These are phyloP conservation scores for Clarireedia monteithiana DNA, from an alignment of 2,329 filamentous ascomycete genomes.

Conservation along the genomic window DNA sequence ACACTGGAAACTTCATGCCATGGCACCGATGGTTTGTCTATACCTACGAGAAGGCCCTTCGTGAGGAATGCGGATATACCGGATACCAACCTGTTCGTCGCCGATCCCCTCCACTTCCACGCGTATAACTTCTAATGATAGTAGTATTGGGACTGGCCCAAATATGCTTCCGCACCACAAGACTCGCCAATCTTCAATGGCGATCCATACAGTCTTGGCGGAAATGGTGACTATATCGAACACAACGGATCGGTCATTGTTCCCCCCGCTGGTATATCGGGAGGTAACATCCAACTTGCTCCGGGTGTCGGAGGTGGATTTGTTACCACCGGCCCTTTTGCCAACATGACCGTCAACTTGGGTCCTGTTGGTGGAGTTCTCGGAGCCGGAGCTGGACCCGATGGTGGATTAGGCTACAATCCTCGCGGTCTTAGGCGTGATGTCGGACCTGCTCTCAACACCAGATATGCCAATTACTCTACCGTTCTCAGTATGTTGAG, in stretches of 20 bases:
- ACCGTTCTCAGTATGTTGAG: neutral
- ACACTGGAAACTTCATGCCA: conserved; percentile 23
- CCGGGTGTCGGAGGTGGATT: conserved; percentile 47
- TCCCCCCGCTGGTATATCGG: neutral
- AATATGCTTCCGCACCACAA: conserved; percentile 35
- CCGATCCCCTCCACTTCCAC: neutral
- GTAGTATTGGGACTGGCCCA: conserved; percentile 37
- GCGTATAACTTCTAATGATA: conserved; percentile 26
- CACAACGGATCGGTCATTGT: conserved; percentile 15
- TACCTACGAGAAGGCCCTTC: conserved; percentile 26
- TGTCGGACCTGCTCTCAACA: conserved; percentile 35
- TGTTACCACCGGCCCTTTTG: conserved; percentile 39
- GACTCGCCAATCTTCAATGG: conserved; percentile 48
- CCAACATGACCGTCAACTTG: conserved; percentile 32
- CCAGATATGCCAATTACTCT: conserved; percentile 15
- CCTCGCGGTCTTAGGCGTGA: conserved; percentile 19
- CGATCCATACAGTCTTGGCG: conserved; percentile 39
- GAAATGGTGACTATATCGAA: conserved; percentile 35
- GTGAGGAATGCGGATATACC: neutral
- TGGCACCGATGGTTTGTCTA: conserved; percentile 33
- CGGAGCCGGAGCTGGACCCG: conserved; percentile 24
- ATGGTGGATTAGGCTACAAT: conserved; percentile 30
- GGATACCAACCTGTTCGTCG: neutral
- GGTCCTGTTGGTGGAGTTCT: conserved; percentile 38
- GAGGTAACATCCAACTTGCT: conserved; percentile 25